Percentiles rank a stretch among this genome's conserved stretches.
Conservation (phyloP, 179 eudicot species). For the Heliamphora pulchella region DNA sequence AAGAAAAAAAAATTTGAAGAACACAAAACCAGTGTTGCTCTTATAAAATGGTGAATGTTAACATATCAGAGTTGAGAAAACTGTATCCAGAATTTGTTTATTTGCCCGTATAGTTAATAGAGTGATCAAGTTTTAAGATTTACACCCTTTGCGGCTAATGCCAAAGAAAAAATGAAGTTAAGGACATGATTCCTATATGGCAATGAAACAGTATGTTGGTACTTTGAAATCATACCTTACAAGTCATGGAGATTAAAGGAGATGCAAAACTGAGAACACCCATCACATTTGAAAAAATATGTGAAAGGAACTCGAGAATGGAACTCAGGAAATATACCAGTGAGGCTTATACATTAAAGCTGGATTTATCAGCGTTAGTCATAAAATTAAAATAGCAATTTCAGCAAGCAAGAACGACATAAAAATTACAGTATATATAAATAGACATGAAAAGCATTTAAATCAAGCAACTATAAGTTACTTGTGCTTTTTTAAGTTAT, state of each 20-base stretch:
- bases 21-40: no score
- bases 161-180: no score
- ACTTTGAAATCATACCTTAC: background rate
- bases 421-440: background rate
- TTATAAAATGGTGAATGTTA: no score
- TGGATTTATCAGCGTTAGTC: background rate
- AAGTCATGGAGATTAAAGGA: background rate
- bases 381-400: background rate
- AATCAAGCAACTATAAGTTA: background rate
- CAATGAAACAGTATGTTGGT: background rate
- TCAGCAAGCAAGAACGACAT: background rate
- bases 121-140: no score
- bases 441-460: background rate
- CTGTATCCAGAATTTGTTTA: no score
- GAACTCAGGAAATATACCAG: background rate
- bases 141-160: no score
- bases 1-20: no score
- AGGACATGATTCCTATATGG: background rate
- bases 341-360: background rate
- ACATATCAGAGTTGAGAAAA: no score
- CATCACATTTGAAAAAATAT: background rate
- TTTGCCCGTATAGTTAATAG: no score
- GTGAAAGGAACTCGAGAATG: background rate
- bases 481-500: no score
- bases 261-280: background rate